Base-by-base conservation (phyloP, 441 rosid species). In the Brassica hybrid region DNA sequence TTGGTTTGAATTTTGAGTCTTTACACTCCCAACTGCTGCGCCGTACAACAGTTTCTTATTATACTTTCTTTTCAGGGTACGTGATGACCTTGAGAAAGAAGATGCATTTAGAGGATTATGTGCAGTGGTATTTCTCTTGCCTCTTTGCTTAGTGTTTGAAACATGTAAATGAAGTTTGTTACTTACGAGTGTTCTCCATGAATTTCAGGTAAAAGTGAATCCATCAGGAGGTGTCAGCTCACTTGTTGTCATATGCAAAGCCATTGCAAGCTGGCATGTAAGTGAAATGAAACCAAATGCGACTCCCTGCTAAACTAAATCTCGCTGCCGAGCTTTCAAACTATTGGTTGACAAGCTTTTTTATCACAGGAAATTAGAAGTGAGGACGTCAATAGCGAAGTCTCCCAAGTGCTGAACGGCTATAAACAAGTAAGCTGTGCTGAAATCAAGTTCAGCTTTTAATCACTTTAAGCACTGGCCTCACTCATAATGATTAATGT, bases 201-300 rank as follows among this genome's bases (percentile, higher is more conserved):
- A 27, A 43, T 75, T 50, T 69, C 88, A 96, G 99, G 94, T 91
- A 59, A 91, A 89, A 79, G 87, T 85, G 78, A 96, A 94, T 89
- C 99, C 99, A 58, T 81, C 94, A 8, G 98, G 98, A 69, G 98
- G 90, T 83, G 82, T 94, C 62, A 91, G 86, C 84, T 91, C 99
- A 62, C 94, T 96, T 79, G 92, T 86, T 80, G 86, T 84, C 76
- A 84, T 96, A 90, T 90, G 96, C 86, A 84, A 89, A 86, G 97
- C 98, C 63, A 89, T 96, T 74, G 98, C 98, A 32, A 96, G 99
- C 83, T 96, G 99, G 98, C 89, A 96, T 71, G 99, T 96, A 91
- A 87, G 96, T 56, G 19, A 65, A 65, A 0, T 50, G 1, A 57
- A 34, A 6, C 32, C 52, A 45, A 41, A 45, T 12, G 56, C 5